Base-by-base conservation (phyloP, 495 filamentous ascomycete genomes). In the Amorphotheca resinae region DNA sequence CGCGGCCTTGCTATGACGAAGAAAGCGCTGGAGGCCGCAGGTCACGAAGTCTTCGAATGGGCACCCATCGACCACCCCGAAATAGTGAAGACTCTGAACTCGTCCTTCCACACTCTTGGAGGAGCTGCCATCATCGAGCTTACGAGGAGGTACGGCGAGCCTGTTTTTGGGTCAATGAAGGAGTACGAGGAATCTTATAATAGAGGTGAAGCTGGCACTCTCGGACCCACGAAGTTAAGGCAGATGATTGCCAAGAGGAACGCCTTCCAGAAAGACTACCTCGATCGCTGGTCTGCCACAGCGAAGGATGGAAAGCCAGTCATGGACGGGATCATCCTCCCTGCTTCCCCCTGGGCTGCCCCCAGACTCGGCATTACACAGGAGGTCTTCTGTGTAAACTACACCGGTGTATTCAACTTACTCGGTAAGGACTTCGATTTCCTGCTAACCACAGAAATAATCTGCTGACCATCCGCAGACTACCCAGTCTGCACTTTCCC, bases 71-170 rank as follows among this genome's bases (percentile, higher is more conserved):
- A 68, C 45, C 49, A 56, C 22, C 58, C 53, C 0, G 55, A 61
- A 9, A 72, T 63, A 47, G 70, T 69, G 16, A 50, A 62, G 20
- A 56, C 69, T 21, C 65, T 74, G 64, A 68, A 69, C 43, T 41
- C 48, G 16, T 74, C 66, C 45, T 77, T 74, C 46, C 64, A 66
- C 1, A 71, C 62, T 2, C 69, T 76, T 38, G 74, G 75, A 0
- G 65, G 66, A 15, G 72, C 72, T 45, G 75, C 76, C 41, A 67
- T 78, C 25, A 53, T 63, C 4, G 62, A 66, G 1, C 64, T 70
- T 33, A 58, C 76, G 0, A 57, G 41, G 8, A 54, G 51, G 16
- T 65, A 64, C 21, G 68, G 69, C 0, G 73, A 79, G 42, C 73
- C 73, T 2, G 66, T 64, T 22, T 67, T 75, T 42, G 37, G 22